Conservation (phyloP, 371 early-diverging fungal species). For the Actinomortierella ambigua region DNA sequence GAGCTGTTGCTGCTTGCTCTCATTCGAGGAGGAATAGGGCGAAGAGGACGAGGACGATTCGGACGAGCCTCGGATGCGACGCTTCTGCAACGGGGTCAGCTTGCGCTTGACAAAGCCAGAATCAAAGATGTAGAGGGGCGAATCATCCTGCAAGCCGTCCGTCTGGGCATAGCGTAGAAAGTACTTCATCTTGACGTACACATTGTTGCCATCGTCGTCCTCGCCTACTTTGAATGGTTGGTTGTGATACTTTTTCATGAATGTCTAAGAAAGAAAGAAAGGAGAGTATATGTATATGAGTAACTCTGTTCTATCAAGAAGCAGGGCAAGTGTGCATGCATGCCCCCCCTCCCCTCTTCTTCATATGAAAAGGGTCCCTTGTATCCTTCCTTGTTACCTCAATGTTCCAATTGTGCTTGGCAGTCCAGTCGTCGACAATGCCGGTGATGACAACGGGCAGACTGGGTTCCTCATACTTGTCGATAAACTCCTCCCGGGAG, state of each 20-base stretch:
- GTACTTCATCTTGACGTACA: conserved; percentile 76
- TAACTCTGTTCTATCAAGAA: neutral
- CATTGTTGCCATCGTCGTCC: conserved; percentile 77
- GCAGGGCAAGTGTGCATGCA: too few species aligned
- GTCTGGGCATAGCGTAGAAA: conserved; percentile 63
- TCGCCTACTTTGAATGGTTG: conserved; percentile 83
- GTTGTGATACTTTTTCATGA: conserved; percentile 56
- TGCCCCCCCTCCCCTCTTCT: neutral
- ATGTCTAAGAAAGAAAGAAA: conserved; percentile 41
- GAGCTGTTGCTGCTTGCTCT: conserved; percentile 6
- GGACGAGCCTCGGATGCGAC: conserved; percentile 36
- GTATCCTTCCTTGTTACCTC: too few species aligned
- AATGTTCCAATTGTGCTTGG: conserved; percentile 62
- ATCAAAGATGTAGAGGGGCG: conserved; percentile 87
- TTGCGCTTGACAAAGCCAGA: conserved; percentile 59
- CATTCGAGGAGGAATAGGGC: conserved; percentile 25
- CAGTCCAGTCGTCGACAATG: conserved; percentile 65
- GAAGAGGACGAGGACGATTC: conserved; percentile 27
- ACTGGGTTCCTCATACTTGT: conserved; percentile 58
- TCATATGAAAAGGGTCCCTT: too few species aligned
- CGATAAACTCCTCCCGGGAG: conserved; percentile 63
- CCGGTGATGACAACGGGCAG: conserved; percentile 71
- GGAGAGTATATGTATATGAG: neutral
- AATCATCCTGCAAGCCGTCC: conserved; percentile 71
- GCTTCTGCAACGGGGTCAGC: conserved; percentile 29